Percentiles rank a stretch among this genome's conserved stretches.
Conservation (phyloP, 2,329 filamentous ascomycete species). For the Xylariales sp. region DNA sequence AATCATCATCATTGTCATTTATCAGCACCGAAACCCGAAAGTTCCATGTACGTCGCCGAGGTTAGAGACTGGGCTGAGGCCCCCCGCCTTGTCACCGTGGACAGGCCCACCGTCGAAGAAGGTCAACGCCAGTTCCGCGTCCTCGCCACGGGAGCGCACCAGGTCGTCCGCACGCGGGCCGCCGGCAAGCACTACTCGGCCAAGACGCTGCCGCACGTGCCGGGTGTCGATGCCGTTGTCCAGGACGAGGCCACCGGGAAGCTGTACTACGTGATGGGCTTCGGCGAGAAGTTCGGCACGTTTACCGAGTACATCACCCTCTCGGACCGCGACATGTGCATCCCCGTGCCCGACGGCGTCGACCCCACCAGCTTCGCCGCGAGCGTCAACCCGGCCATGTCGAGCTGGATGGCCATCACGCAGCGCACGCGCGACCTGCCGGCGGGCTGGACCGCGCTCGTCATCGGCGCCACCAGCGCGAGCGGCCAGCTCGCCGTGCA, state of each 20-base stretch:
- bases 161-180: conserved; percentile 48
- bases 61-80: conserved; percentile 22
- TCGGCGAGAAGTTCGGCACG: conserved; percentile 32
- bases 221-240: conserved; percentile 51
- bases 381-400: conserved; percentile 50
- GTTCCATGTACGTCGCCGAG: conserved; percentile 23
- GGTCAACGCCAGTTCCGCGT: conserved; percentile 45
- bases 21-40: too few relatives aligned
- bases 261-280: conserved; percentile 44
- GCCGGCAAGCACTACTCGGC: conserved; percentile 51
- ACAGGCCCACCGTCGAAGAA: conserved; percentile 30
- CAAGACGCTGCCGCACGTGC: conserved; percentile 42
- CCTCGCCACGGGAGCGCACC: conserved; percentile 46
- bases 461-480: conserved; percentile 49
- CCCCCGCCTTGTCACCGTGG: conserved; percentile 24
- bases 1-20: too few relatives aligned
- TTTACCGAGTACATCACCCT: conserved; percentile 46
- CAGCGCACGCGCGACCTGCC: conserved; percentile 35
- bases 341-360: conserved; percentile 37
- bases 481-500: conserved; percentile 47
- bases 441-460: conserved; percentile 40
- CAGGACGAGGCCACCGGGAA: conserved; percentile 36
- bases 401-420: conserved; percentile 53
- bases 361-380: conserved; percentile 48
- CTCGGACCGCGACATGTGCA: conserved; percentile 23